These are phyloP conservation scores for Colletotrichum abscissum DNA, from an alignment of 2,329 filamentous ascomycete genomes.

Conservation along the genomic window DNA sequence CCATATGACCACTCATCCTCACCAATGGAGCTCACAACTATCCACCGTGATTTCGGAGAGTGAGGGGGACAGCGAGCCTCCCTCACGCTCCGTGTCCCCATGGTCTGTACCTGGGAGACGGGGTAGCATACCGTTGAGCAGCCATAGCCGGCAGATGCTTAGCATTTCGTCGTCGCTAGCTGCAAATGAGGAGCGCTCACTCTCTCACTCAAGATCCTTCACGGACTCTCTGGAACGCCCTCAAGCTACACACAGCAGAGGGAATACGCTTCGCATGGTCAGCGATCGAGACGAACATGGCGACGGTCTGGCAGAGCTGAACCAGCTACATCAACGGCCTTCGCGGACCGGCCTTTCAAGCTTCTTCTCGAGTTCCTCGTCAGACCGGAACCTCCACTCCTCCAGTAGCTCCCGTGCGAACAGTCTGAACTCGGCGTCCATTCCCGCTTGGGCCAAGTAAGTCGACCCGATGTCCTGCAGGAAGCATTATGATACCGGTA, in stretches of 20 bases:
- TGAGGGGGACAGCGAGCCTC: conserved; percentile 62
- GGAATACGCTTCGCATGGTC: conserved; percentile 56
- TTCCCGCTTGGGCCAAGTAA: conserved; percentile 67
- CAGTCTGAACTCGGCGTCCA: conserved; percentile 55
- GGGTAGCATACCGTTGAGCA: conserved; percentile 62
- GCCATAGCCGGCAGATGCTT: conserved; percentile 64
- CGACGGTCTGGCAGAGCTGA: conserved; percentile 71
- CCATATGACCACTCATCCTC: conserved; percentile 60
- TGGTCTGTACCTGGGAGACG: conserved; percentile 55
- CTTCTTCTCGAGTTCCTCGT: conserved; percentile 60
- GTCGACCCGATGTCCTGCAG: conserved; percentile 11
- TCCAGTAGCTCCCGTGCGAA: conserved; percentile 60
- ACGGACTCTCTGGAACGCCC: conserved; percentile 63
- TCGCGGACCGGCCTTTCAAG: conserved; percentile 66
- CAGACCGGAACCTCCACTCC: conserved; percentile 65
- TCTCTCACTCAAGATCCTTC: conserved; percentile 52
- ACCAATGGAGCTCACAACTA: conserved; percentile 73
- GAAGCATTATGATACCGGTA: neutral
- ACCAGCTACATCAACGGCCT: conserved; percentile 61
- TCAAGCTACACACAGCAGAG: conserved; percentile 55
- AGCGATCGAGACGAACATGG: conserved; percentile 72
- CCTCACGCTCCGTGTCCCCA: conserved; percentile 60
- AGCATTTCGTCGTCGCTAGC: conserved; percentile 68
- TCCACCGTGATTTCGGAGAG: conserved; percentile 74
- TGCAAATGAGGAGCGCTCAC: conserved; percentile 53